These are phyloP conservation scores for Gypsophila paniculata DNA, from an alignment of 179 eudicot species.

Conservation along the genomic window DNA sequence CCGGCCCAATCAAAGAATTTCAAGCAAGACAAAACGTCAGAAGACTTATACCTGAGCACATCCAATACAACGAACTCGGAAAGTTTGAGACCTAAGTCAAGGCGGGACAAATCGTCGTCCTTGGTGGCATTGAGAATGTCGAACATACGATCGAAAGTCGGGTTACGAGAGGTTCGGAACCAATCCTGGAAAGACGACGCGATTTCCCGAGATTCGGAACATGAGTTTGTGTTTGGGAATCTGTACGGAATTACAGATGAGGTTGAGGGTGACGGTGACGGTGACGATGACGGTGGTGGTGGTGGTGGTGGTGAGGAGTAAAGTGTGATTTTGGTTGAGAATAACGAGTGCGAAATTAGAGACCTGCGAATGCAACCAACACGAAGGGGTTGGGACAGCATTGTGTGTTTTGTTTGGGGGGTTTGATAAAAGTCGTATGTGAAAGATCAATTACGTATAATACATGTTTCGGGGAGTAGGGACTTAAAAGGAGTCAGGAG, in stretches of 20 bases:
- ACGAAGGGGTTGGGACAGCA: conserved; percentile 29
- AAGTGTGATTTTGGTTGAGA: conserved; percentile 19
- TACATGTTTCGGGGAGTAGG: too few species aligned
- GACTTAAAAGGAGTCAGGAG: too few species aligned
- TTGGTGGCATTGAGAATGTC: conserved; percentile 29
- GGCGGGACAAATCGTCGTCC: conserved; percentile 14
- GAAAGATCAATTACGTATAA: neutral
- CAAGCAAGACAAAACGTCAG: conserved; percentile 53
- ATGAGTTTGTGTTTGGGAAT: neutral
- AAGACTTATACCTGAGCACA: conserved; percentile 42
- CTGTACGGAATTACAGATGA: conserved; percentile 3
- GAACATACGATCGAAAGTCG: conserved; percentile 47
- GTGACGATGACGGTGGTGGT: too few species aligned
- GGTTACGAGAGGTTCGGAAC: conserved; percentile 46
- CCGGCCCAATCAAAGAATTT: conserved; percentile 93
- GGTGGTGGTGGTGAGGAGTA: too few species aligned
- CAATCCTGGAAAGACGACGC: conserved; percentile 47
- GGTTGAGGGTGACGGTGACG: too few species aligned
- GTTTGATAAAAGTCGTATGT: conserved; percentile 10
- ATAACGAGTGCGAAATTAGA: conserved; percentile 15
- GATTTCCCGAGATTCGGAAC: conserved; percentile 24
- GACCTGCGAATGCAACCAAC: conserved; percentile 29
- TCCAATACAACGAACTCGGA: conserved; percentile 45
- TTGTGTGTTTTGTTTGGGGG: conserved; percentile 14
- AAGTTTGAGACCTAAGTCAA: conserved; percentile 38